Evolutionary conservation across 495 filamentous ascomycete genomes (phyloP), one percentile per base, ranked within the genome.

Genomic region (Xylaria acuta): DNA sequence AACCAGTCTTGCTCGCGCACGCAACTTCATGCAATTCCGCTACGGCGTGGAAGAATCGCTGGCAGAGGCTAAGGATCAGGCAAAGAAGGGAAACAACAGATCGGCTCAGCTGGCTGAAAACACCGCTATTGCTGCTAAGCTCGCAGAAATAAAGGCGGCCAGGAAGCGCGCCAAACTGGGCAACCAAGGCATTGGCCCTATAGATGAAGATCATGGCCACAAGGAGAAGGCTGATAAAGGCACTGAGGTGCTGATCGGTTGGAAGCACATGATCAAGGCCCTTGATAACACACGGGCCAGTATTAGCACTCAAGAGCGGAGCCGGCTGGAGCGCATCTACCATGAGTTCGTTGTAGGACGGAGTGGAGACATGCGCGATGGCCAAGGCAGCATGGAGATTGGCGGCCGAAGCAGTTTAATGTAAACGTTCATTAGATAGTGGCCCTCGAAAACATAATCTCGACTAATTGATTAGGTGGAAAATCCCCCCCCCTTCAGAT

Each of bases 401-500:
- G 96, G 96, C 4, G 97, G 96, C 27, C 84, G 96, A 77, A 94
- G 90, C 70, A 98, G 94, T 83, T 84, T 99, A 76, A 97, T 98
- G 95, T 97, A 2, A 60, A 38, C 30, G 27, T 5, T 12, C 36
- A 62, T 40, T 3, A 7, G 36, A 7, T 40, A 63, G 34, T 20
- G 30, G 5, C 5, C 30, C 53, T 56, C 27, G 22, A 54, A 54
- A 12, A 12, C 1, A 0, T 0, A 0, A 14, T 18, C 38, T 1
- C 16, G 12, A 49, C 7, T 47, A n/a, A n/a, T 11, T 32, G 25
- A 32, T 8, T 4, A 20, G 22, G 5, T 45, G 16, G 16, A 64
- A 18, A 64, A 47, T 64, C 7, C 34, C 58, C 47, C n/a, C n/a
- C 47, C n/a, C 7, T 25, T 59, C 36, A 36, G 56, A 16, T 22